Evolutionary conservation across 2,329 filamentous ascomycete species (phyloP).

Genomic region (Penicillium sp.): DNA sequence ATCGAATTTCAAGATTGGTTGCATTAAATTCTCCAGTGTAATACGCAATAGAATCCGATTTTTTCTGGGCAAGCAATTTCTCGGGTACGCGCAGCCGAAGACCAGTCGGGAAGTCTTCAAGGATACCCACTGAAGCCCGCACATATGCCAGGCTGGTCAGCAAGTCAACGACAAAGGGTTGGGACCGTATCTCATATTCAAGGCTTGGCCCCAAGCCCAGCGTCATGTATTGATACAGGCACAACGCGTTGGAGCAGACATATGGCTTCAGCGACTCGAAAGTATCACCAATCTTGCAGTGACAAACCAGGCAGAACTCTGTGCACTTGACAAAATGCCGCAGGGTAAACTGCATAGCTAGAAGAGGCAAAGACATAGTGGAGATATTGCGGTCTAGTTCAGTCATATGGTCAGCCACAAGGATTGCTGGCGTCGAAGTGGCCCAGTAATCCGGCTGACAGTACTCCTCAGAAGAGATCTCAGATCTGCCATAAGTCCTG

Average conservation of each 20-base stretch:
- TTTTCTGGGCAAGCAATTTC: background rate
- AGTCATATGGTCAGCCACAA: constrained; percentile 52
- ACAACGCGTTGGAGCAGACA: constrained; percentile 72
- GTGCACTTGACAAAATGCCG: constrained; percentile 77
- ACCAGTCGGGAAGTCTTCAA: constrained; percentile 57
- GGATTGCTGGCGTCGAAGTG: constrained; percentile 38
- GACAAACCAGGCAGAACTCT: constrained; percentile 83
- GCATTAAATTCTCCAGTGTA: constrained; percentile 7
- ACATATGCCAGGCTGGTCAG: constrained; percentile 77
- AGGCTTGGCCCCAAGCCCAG: constrained; percentile 82
- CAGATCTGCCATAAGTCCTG: constrained; percentile 17
- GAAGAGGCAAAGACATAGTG: constrained; percentile 54
- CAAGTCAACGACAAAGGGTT: constrained; percentile 80
- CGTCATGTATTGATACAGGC: constrained; percentile 82
- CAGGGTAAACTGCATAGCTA: constrained; percentile 71
- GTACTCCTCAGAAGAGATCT: constrained; percentile 17
- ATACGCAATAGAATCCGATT: no score
- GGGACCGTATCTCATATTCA: constrained; percentile 76
- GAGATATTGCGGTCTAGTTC: constrained; percentile 23
- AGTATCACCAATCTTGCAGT: constrained; percentile 61
- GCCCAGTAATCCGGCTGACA: constrained; percentile 23
- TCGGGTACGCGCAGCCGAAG: constrained; percentile 54
- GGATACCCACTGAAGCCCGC: constrained; percentile 43
- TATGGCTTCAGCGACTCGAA: constrained; percentile 59
- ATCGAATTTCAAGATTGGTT: constrained; percentile 43